A percentile compares a stretch with the other conserved stretches of the same genome.
Evolutionary conservation across 345 rosid species (phyloP).

Genomic region (Syzygium grande): DNA sequence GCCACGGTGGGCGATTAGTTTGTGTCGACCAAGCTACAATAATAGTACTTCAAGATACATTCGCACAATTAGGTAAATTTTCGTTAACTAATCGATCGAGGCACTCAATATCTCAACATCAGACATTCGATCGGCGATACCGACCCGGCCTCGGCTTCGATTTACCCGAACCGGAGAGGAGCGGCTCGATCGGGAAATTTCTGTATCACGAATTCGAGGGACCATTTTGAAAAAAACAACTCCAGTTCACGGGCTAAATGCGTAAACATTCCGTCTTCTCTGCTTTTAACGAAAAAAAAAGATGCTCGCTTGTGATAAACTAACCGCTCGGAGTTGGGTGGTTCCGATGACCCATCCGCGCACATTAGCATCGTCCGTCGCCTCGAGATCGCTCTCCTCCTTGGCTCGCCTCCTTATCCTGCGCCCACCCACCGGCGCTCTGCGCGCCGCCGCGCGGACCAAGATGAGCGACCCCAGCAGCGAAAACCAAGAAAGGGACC

Average conservation of each 20-base stretch:
- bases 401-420: neutral
- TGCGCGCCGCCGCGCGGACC: neutral
- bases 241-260: neutral
- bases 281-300: neutral
- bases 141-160: neutral
- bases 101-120: neutral
- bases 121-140: neutral
- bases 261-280: neutral
- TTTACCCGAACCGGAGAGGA: neutral
- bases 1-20: rapidly evolving
- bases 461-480: slow-evolving; percentile 3
- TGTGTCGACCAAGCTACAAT: neutral
- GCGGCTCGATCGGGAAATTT: neutral
- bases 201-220: neutral
- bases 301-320: neutral
- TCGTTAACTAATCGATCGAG: neutral
- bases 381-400: slow-evolving; percentile 1
- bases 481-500: slow-evolving; percentile 1
- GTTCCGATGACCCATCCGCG: neutral
- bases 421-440: neutral
- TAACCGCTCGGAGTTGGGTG: neutral
- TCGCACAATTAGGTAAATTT: rapidly evolving
- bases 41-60: rapidly evolving
- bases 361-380: neutral
- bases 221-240: neutral